phyloP scores from a whole-genome alignment of 1,284 basidiomycete species.

The Ganoderma boninense region DNA sequence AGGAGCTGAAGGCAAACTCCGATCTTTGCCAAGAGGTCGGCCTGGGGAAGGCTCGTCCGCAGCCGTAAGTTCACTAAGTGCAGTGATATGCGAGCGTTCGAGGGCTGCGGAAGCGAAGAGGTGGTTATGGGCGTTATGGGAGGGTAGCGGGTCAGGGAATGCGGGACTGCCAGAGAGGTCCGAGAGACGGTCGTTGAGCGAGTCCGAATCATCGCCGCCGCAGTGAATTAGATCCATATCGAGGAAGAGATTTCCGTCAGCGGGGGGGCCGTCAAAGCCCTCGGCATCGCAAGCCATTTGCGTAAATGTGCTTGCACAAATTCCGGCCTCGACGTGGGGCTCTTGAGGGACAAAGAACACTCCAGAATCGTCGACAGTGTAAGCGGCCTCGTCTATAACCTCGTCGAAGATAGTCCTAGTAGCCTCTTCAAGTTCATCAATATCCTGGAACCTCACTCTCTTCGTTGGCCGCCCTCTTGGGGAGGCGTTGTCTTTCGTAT shows the following conservation, averaged over 20 bases:
- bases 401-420: not conserved
- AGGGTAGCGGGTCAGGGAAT: not conserved
- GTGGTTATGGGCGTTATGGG: not conserved
- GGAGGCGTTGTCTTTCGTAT: not conserved
- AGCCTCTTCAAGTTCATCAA: not conserved
- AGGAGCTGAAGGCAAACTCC: not conserved
- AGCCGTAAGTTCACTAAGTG: not conserved
- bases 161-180: not conserved
- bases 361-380: slow-evolving; percentile 34
- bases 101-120: not conserved
- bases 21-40: too few relatives aligned
- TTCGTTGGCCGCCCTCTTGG: slow-evolving; percentile 20
- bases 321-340: not conserved
- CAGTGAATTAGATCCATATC: slow-evolving; percentile 39
- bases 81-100: not conserved
- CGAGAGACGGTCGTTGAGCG: not conserved
- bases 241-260: slow-evolving; percentile 36
- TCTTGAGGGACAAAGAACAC: slow-evolving; percentile 24
- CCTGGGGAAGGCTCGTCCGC: not conserved
- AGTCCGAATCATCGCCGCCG: slow-evolving; percentile 5
- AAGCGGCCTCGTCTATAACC: not conserved
- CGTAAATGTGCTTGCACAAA: slow-evolving; percentile 20
- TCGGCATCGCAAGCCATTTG: slow-evolving; percentile 34
- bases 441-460: slow-evolving; percentile 17
- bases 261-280: slow-evolving; percentile 36